Percentiles rank a stretch among this genome's conserved stretches.
phyloP scores from a whole-genome alignment of 805 yeast species.

The Candida nemodendra region DNA sequence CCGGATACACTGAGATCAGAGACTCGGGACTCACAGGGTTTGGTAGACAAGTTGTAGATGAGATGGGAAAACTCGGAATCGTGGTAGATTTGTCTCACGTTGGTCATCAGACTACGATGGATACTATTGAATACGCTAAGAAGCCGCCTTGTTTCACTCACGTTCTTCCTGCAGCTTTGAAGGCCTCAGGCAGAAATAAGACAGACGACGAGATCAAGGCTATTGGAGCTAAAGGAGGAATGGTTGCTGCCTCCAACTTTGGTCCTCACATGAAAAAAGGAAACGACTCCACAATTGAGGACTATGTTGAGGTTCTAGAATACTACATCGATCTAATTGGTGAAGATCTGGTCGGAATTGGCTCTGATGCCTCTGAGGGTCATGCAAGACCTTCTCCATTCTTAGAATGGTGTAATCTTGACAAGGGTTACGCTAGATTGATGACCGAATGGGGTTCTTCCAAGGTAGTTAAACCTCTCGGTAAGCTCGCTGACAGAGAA shows the following conservation, averaged over 20 bases:
- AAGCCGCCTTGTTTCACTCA: constrained; percentile 32
- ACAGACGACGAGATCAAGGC: constrained; percentile 22
- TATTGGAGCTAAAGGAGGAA: constrained; percentile 21
- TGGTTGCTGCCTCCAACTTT: constrained; percentile 21
- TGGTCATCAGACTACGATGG: constrained; percentile 44
- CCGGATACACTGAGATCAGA: constrained; percentile 22
- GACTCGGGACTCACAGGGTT: constrained; percentile 39
- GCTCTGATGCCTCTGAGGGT: constrained; percentile 40
- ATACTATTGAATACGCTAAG: constrained; percentile 30
- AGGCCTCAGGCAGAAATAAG: constrained; percentile 19
- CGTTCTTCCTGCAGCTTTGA: constrained; percentile 19
- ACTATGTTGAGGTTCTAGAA: constrained; percentile 43
- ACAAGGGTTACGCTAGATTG: constrained; percentile 20
- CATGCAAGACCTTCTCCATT: constrained; percentile 23
- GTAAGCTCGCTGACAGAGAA: constrained; percentile 20
- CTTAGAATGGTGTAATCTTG: constrained; percentile 21
- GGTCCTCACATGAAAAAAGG: constrained; percentile 23
- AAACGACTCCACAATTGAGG: constrained; percentile 38
- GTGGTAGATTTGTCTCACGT: constrained; percentile 50
- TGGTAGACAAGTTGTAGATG: constrained; percentile 39
- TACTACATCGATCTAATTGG: constrained; percentile 42
- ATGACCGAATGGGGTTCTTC: constrained; percentile 24
- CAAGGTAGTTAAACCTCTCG: constrained; percentile 20
- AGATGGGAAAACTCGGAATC: constrained; percentile 51
- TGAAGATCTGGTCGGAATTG: constrained; percentile 50